These are phyloP conservation scores for Acacia crassicarpa DNA, from an alignment of 306 rosid genomes.

Conservation along the genomic window DNA sequence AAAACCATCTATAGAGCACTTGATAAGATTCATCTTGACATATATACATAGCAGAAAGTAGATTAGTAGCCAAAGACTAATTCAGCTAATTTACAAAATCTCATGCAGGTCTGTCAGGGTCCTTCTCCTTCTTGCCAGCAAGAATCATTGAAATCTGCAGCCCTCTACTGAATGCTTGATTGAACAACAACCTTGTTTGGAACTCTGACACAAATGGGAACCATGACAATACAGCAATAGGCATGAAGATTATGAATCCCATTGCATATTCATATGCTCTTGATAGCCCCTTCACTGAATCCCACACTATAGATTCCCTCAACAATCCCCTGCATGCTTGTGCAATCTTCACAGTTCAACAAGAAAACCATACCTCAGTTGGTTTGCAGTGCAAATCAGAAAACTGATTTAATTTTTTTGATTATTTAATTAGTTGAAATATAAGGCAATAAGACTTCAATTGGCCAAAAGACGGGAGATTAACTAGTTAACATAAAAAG, in stretches of 20 bases:
- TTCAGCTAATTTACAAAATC: conserved; percentile 20
- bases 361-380: background rate
- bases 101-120: conserved; percentile 43
- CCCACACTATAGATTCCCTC: conserved; percentile 72
- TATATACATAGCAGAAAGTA: background rate
- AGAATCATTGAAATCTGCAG: conserved; percentile 95
- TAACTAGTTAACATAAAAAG: conserved; percentile 9
- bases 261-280: conserved; percentile 87
- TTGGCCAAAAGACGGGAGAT: background rate
- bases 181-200: conserved; percentile 90
- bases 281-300: conserved; percentile 75
- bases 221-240: conserved; percentile 83
- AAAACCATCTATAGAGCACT: background rate
- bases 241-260: conserved; percentile 84
- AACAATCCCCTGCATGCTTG: conserved; percentile 68
- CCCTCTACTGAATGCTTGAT: conserved; percentile 96
- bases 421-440: background rate
- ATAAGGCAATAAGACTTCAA: conserved; percentile 2
- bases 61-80: conserved; percentile 20
- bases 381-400: background rate
- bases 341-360: conserved; percentile 57
- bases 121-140: conserved; percentile 69
- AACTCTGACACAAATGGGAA: conserved; percentile 90
- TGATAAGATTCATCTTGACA: background rate
- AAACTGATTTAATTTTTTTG: background rate